phyloP scores from a whole-genome alignment of 148 eudicot genomes.

The Suaeda aralocaspica region DNA sequence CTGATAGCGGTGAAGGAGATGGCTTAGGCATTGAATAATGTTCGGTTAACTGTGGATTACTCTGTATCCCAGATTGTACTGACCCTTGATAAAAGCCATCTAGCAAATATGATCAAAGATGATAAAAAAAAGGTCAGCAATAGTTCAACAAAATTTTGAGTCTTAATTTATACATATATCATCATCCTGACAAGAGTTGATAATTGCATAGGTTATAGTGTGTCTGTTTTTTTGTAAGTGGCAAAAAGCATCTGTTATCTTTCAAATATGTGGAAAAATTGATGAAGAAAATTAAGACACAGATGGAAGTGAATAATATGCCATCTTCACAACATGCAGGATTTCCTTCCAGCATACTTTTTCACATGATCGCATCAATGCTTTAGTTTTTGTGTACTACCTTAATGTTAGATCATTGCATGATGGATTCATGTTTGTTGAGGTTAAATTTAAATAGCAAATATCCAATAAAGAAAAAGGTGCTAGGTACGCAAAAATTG shows the following conservation, averaged over 20 bases:
- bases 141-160: background rate
- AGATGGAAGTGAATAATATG: too few relatives aligned
- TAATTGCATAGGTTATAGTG: background rate
- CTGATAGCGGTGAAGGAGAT: conserved; percentile 40
- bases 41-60: conserved; percentile 25
- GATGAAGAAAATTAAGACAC: too few relatives aligned
- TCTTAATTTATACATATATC: background rate
- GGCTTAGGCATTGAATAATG: conserved; percentile 45
- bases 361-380: background rate
- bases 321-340: too few relatives aligned
- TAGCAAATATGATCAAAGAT: conserved; percentile 19
- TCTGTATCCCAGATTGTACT: conserved; percentile 50
- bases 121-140: conserved; percentile 20
- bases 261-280: conserved; percentile 9
- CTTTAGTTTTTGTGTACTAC: background rate
- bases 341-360: background rate
- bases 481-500: background rate
- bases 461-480: background rate
- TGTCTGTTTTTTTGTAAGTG: background rate
- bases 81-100: conserved; percentile 53
- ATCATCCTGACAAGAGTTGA: background rate
- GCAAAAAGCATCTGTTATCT: background rate
- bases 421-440: too few relatives aligned
- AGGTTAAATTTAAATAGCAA: background rate
- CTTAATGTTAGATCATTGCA: background rate